These are phyloP conservation scores for Myxozyma vanderwaltii DNA, from an alignment of 805 yeast genomes.

Conservation along the genomic window DNA sequence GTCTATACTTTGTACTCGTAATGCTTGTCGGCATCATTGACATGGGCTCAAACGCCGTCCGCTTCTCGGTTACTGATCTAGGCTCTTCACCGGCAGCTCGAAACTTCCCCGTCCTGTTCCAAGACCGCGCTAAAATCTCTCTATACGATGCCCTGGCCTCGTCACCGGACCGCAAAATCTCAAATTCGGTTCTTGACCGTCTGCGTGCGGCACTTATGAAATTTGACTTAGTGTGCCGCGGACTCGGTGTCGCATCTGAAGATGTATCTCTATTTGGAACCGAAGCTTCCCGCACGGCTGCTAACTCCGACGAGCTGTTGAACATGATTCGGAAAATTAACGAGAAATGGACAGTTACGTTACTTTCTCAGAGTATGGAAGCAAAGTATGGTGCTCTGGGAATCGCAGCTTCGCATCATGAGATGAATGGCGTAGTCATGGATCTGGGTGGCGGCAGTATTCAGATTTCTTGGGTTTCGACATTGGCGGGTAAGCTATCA, in stretches of 20 bases:
- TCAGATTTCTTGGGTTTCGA: conserved; percentile 69
- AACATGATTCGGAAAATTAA: conserved; percentile 58
- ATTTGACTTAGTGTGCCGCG: conserved; percentile 68
- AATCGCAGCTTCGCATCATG: conserved; percentile 70
- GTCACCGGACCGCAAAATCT: conserved; percentile 35
- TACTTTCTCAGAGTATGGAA: conserved; percentile 64
- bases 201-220: conserved; percentile 65
- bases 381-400: conserved; percentile 71
- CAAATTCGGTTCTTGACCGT: conserved; percentile 54
- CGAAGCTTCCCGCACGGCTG: conserved; percentile 71
- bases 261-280: conserved; percentile 69
- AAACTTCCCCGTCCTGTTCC: conserved; percentile 75
- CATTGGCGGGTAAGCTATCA: conserved; percentile 56
- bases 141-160: conserved; percentile 54
- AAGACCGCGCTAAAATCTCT: conserved; percentile 71
- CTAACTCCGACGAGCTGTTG: conserved; percentile 62
- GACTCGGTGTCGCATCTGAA: conserved; percentile 65
- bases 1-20: no score
- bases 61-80: conserved; percentile 70
- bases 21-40: conserved; percentile 59
- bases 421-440: conserved; percentile 66
- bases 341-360: conserved; percentile 61
- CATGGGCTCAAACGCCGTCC: conserved; percentile 74
- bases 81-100: conserved; percentile 66
- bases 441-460: conserved; percentile 75